phyloP scores from a whole-genome alignment of 208 protist genomes.

The Leishmania aethiopica region DNA sequence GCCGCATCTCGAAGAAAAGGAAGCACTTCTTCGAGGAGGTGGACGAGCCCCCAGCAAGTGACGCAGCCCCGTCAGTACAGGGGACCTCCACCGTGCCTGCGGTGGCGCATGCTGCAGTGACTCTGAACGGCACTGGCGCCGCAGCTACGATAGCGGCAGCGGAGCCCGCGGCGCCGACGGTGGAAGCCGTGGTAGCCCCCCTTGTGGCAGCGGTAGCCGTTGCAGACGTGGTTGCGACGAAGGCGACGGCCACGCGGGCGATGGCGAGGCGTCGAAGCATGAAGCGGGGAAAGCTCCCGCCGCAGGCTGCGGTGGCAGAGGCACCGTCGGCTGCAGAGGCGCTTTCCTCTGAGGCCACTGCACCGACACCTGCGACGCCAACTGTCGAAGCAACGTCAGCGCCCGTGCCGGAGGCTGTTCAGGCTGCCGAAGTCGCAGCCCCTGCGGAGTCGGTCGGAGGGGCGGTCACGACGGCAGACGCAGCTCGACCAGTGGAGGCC shows the following conservation, averaged over 20 bases:
- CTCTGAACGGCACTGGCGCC: neutral
- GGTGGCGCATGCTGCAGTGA: neutral
- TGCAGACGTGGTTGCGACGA: neutral
- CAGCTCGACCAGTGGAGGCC: neutral
- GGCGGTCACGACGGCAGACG: neutral
- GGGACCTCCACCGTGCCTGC: neutral
- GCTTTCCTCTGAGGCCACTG: neutral
- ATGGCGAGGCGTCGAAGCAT: neutral
- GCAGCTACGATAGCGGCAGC: neutral
- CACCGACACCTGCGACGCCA: neutral
- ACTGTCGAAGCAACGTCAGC: neutral
- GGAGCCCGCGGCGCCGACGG: neutral
- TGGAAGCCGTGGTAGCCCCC: neutral
- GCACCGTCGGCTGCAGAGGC: neutral
- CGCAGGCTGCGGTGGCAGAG: neutral
- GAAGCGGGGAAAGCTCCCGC: conserved; percentile 1
- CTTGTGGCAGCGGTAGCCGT: neutral
- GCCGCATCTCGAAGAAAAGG: neutral
- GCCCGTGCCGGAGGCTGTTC: neutral
- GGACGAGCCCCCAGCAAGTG: neutral
- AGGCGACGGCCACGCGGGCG: neutral
- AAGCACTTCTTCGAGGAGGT: conserved; percentile 5
- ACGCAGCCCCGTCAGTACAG: neutral
- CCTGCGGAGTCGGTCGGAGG: neutral
- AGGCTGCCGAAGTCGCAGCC: neutral